Conservation (phyloP, 306 rosid species). For the Cucurbita argyrosperma region DNA sequence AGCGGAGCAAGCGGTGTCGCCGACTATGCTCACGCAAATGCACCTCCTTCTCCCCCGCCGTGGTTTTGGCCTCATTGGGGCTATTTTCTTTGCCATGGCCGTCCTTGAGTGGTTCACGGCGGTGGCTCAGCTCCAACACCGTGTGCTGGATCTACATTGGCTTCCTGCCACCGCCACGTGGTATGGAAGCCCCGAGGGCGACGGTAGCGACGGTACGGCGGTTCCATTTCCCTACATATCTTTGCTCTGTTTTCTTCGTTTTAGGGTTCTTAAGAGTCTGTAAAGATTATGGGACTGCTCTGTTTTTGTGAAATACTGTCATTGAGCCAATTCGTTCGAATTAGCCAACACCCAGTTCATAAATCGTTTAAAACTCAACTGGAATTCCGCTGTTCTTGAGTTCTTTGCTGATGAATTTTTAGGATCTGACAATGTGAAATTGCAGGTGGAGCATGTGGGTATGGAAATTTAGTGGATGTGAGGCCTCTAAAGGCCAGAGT, state of each 20-base stretch:
- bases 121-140: slow-evolving; percentile 18
- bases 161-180: slow-evolving; percentile 70
- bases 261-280: not conserved
- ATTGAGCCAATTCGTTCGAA: not conserved
- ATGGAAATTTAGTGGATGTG: slow-evolving; percentile 65
- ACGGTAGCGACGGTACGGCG: slow-evolving; percentile 70
- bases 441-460: slow-evolving; percentile 92
- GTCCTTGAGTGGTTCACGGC: not conserved
- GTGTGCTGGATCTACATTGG: slow-evolving; percentile 41
- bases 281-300: not conserved
- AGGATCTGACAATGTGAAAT: not conserved
- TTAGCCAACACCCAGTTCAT: not conserved
- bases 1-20: slow-evolving; percentile 10
- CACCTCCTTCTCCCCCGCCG: slow-evolving; percentile 14
- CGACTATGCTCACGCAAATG: slow-evolving; percentile 18
- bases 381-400: not conserved
- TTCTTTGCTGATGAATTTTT: not conserved
- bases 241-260: not conserved
- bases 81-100: slow-evolving; percentile 3
- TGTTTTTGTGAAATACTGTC: not conserved
- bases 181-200: slow-evolving; percentile 95
- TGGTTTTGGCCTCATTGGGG: slow-evolving; percentile 4
- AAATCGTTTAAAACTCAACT: not conserved
- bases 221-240: not conserved
- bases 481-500: slow-evolving; percentile 78